Base-by-base conservation (phyloP, 106 monocot genomes). In the Dendrobium nobile region DNA sequence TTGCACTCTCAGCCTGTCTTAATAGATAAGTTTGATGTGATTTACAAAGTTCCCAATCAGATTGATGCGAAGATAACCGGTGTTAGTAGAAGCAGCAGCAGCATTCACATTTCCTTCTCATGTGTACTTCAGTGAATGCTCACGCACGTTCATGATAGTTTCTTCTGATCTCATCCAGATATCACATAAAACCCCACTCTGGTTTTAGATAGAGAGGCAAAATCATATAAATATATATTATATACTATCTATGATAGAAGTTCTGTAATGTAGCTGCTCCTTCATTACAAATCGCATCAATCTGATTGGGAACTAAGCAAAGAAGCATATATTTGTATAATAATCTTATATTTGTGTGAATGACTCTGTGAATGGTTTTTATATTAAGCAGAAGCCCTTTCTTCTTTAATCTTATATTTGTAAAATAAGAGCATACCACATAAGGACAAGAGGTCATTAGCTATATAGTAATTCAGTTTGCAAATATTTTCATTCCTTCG, bases 1-100 rank as follows among this genome's bases (percentile, higher is more conserved):
- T 79, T 67, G 99, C 91, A 86, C 93, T 99, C 84, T 99, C 99
- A 24, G 99, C 99, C 99, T 99, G 84, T 79, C 77, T 48, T 48
- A 81, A 72, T 41, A 85, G 78, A 78, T 26, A 76, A 48, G 75
- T n/a, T n/a, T n/a, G n/a, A n/a, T n/a, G n/a, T n/a, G n/a, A n/a
- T n/a, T n/a, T n/a, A n/a, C n/a, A n/a, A n/a, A n/a, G n/a, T n/a
- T n/a, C n/a, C n/a, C n/a, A n/a, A n/a, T n/a, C n/a, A n/a, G n/a
- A n/a, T n/a, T n/a, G n/a, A n/a, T n/a, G n/a, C n/a, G n/a, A n/a
- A n/a, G n/a, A n/a, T n/a, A n/a, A n/a, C n/a, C n/a, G n/a, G n/a
- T n/a, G n/a, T n/a, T n/a, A n/a, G n/a, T n/a, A 70, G 6, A 27
- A 8, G 28, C 70, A 64, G 64, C 41, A 74, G 41, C 17, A 18